These are phyloP conservation scores for Limnanthes douglasii DNA, from an alignment of 345 rosid genomes.

Conservation along the genomic window DNA sequence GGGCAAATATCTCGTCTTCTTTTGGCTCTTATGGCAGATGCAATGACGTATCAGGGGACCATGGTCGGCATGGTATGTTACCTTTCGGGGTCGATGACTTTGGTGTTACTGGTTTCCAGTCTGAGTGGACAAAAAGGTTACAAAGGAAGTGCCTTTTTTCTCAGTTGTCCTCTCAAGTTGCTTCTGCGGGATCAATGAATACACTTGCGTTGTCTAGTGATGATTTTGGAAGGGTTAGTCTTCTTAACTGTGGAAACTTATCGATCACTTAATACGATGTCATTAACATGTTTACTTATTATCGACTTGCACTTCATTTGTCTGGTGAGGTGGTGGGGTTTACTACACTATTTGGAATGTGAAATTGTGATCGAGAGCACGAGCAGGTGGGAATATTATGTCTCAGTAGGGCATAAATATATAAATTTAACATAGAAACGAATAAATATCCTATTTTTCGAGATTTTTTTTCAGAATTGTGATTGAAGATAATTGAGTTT, in stretches of 20 bases:
- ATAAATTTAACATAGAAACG: no score
- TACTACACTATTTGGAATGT: no score
- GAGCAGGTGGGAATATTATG: no score
- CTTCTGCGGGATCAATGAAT: conserved; percentile 13
- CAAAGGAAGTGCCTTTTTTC: conserved; percentile 13
- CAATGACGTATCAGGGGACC: conserved; percentile 12
- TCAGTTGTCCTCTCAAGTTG: conserved; percentile 16
- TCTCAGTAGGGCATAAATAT: no score
- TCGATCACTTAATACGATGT: conserved; percentile 4
- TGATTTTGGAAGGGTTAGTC: conserved; percentile 33
- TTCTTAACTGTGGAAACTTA: conserved; percentile 5
- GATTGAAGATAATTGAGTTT: no score
- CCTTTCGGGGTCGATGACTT: conserved; percentile 16
- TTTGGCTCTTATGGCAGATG: conserved; percentile 16
- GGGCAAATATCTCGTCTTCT: conserved; percentile 11
- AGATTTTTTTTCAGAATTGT: no score
- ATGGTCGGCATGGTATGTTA: conserved; percentile 8
- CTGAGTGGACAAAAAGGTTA: conserved; percentile 18
- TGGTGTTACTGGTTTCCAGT: conserved; percentile 17
- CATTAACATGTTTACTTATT: background rate
- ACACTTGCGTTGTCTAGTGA: conserved; percentile 17
- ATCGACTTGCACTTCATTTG: conserved; percentile 1
- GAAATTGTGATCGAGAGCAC: no score
- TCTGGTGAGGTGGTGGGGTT: no score
- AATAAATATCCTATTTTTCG: no score